Evolutionary conservation across 805 yeast genomes (phyloP).

Genomic region (Myxozyma vanderwaltii): DNA sequence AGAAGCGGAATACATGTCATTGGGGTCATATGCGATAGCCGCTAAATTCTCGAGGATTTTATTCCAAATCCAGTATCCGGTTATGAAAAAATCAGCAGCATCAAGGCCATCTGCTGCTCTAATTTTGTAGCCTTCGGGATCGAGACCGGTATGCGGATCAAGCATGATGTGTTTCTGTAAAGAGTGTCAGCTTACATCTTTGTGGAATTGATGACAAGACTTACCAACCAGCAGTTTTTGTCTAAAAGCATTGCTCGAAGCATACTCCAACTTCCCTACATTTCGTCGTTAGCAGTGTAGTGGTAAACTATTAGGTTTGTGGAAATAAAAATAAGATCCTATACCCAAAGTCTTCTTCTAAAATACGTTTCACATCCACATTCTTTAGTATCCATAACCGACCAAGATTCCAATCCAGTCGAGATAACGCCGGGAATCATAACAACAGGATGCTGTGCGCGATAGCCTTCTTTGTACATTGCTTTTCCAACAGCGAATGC

Average conservation of each 20-base stretch:
- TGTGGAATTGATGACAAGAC: not conserved
- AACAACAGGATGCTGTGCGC: conserved; percentile 73
- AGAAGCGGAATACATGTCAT: conserved; percentile 85
- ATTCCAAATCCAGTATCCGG: conserved; percentile 99
- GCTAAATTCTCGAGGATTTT: conserved; percentile 92
- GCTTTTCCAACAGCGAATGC: conserved; percentile 85
- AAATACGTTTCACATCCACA: conserved; percentile 86
- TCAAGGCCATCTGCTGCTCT: conserved; percentile 96
- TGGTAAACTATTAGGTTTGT: not conserved
- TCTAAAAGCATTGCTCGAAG: conserved; percentile 86
- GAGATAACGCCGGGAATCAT: conserved; percentile 94
- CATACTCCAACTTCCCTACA: conserved; percentile 87
- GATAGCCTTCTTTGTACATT: conserved; percentile 54
- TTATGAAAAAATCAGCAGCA: conserved; percentile 92
- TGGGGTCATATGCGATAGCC: conserved; percentile 90
- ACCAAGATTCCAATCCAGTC: conserved; percentile 95
- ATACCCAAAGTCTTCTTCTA: conserved; percentile 80
- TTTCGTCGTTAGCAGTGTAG: no score
- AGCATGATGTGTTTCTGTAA: conserved; percentile 71
- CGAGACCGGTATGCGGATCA: conserved; percentile 89
- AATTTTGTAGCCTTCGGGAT: conserved; percentile 77
- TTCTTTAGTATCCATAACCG: conserved; percentile 67
- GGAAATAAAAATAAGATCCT: not conserved
- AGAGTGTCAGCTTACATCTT: not conserved
- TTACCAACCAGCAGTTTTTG: conserved; percentile 81